These are phyloP conservation scores for Fusarium newnesense DNA, from an alignment of 2,329 filamentous ascomycete species.

Conservation along the genomic window DNA sequence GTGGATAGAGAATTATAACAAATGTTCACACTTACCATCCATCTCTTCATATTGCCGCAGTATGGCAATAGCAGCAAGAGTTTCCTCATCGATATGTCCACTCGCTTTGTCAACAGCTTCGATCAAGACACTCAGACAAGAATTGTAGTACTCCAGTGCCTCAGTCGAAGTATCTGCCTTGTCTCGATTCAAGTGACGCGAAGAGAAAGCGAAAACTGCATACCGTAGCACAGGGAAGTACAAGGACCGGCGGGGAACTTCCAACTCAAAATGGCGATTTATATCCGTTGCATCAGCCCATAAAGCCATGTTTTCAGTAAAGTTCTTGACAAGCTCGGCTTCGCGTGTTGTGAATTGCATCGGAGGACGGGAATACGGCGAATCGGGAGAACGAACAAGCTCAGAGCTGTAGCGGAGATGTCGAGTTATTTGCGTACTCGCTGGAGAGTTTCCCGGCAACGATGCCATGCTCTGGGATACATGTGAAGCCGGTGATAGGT, in stretches of 20 bases:
- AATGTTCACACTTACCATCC: neutral
- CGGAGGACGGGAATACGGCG: neutral
- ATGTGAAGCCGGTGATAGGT: neutral
- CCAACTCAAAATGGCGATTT: neutral
- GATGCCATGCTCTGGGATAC: neutral
- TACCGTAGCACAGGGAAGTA: neutral
- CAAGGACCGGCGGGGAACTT: neutral
- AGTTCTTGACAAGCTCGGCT: neutral
- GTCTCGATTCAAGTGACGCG: neutral
- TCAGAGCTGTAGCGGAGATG: neutral
- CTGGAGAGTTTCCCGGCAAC: neutral
- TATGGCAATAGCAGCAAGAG: neutral
- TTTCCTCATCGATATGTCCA: neutral
- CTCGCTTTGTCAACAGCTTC: neutral
- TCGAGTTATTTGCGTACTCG: neutral
- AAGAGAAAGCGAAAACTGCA: neutral
- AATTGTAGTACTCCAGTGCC: neutral
- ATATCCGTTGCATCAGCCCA: conserved; percentile 1
- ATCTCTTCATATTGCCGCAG: conserved; percentile 3
- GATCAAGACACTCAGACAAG: neutral
- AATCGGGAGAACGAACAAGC: neutral
- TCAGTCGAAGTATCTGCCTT: neutral
- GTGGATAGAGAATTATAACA: fast-evolving
- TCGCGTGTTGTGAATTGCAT: neutral
- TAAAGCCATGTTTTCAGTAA: neutral